Evolutionary conservation across 805 yeast genomes (phyloP), one percentile per base, ranked within the genome.

Genomic region (Groenewaldozyma tartarivorans): DNA sequence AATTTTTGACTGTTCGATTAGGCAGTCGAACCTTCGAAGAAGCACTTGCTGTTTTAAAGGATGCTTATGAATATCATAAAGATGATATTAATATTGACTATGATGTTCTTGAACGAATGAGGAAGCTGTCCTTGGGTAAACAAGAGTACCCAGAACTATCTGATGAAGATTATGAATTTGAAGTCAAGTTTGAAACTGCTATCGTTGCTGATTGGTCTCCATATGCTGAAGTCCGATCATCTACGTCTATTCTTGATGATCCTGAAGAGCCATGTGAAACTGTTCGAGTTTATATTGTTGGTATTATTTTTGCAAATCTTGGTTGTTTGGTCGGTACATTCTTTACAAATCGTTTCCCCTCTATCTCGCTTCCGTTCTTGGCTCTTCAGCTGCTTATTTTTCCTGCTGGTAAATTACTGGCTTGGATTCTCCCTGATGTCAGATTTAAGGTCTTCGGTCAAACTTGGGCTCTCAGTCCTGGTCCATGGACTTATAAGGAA

Each of bases 401-500:
- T 56, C 83, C 84, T 4, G 48, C 73, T 24, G 88, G 87, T 40
- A 58, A 60, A 38, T 47, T 67, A 1, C 61, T 67, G 57, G 69
- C 66, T 34, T 53, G 48, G 33, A 43, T 62, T 35, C 43, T 74
- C 20, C 80, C 81, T 19, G 69, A 68, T 44, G 64, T 62, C 61
- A 64, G 69, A 4, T 53, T 72, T 50, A 62, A 55, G 4, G 26
- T 64, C 31, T 45, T 54, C 32, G 71, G 76, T 38, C 60, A 52
- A 21, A 61, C 66, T 48, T 51, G 58, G 43, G 63, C 67, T 11
- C 58, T 74, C 42, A 77, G 75, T 51, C 79, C 80, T 5, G 79
- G 81, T 16, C 79, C 79, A 15, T 77, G 79, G 77, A 60, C 65
- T 33, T 61, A 56, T 43, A 77, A 77, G 53, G 83, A 77, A 50